Conservation (phyloP, 306 rosid species). For the Ceratonia siliqua region DNA sequence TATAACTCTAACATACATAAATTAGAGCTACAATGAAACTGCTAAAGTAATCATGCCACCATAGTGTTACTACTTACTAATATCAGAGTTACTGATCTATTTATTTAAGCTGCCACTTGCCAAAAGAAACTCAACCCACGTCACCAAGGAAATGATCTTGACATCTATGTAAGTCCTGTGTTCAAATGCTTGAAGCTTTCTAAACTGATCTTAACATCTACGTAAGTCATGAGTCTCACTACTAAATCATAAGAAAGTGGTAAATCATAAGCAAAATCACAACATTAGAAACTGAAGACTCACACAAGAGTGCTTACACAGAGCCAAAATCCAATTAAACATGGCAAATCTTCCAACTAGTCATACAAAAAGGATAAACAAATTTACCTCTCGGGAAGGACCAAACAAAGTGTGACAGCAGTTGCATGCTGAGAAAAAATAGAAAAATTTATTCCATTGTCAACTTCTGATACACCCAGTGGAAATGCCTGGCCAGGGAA, state of each 20-base stretch:
- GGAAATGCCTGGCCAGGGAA: slow-evolving; percentile 88
- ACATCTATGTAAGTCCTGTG: slow-evolving; percentile 5
- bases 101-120: slow-evolving; percentile 18
- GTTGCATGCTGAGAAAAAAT: slow-evolving; percentile 91
- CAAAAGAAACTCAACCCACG: slow-evolving; percentile 20
- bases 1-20: not conserved
- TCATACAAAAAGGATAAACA: slow-evolving; percentile 22
- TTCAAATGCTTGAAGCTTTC: slow-evolving; percentile 13
- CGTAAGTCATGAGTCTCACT: slow-evolving; percentile 4
- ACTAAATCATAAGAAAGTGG: slow-evolving; percentile 18
- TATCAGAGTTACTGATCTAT: slow-evolving; percentile 10
- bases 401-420: slow-evolving; percentile 75
- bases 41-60: not conserved
- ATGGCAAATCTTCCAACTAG: not conserved
- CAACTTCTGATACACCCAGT: slow-evolving; percentile 82
- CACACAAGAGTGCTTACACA: not conserved
- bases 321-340: slow-evolving; percentile 1
- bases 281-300: slow-evolving; percentile 16
- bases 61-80: not conserved
- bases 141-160: not conserved
- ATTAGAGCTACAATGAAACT: not conserved
- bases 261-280: not conserved
- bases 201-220: not conserved
- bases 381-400: slow-evolving; percentile 60
- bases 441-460: slow-evolving; percentile 79